phyloP scores from a whole-genome alignment of 2,329 filamentous ascomycete genomes.

The Niveomyces coronatus region DNA sequence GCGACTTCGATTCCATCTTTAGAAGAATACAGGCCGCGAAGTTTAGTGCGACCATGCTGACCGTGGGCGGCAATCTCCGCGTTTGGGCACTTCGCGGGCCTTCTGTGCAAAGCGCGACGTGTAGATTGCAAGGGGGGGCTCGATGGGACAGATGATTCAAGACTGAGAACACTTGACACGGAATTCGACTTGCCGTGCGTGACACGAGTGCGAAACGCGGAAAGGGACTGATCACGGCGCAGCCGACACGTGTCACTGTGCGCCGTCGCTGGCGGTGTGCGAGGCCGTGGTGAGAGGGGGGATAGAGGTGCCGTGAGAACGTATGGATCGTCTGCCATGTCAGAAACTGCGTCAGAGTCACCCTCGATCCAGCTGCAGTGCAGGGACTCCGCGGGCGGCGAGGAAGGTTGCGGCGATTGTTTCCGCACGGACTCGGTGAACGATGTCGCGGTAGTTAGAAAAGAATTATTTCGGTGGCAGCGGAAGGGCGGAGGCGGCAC shows the following conservation, averaged over 20 bases:
- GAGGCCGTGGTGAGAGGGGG: slow-evolving; percentile 21
- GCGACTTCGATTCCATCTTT: too few relatives aligned
- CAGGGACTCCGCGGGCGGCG: slow-evolving; percentile 12
- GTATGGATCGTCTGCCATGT: slow-evolving; percentile 10
- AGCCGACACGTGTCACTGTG: slow-evolving; percentile 8
- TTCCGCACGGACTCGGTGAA: slow-evolving; percentile 21
- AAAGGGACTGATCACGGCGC: neutral
- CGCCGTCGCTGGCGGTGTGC: slow-evolving; percentile 13
- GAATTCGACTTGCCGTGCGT: slow-evolving; percentile 17
- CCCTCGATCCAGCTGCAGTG: slow-evolving; percentile 28
- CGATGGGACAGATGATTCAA: slow-evolving; percentile 2
- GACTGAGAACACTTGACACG: slow-evolving; percentile 8
- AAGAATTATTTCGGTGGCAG: slow-evolving; percentile 22
- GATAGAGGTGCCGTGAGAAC: slow-evolving; percentile 7
- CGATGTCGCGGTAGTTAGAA: slow-evolving; percentile 27
- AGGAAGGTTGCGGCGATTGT: slow-evolving; percentile 17
- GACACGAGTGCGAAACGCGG: neutral
- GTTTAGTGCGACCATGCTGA: too few relatives aligned
- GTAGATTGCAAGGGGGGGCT: too few relatives aligned
- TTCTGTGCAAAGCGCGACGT: neutral
- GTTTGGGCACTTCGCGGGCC: too few relatives aligned
- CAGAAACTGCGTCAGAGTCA: slow-evolving; percentile 24
- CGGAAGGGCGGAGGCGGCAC: slow-evolving; percentile 23
- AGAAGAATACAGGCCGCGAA: too few relatives aligned
- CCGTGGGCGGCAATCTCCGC: too few relatives aligned